Conservation (phyloP, 441 rosid species). For the Euphorbia schlechtendalii region DNA sequence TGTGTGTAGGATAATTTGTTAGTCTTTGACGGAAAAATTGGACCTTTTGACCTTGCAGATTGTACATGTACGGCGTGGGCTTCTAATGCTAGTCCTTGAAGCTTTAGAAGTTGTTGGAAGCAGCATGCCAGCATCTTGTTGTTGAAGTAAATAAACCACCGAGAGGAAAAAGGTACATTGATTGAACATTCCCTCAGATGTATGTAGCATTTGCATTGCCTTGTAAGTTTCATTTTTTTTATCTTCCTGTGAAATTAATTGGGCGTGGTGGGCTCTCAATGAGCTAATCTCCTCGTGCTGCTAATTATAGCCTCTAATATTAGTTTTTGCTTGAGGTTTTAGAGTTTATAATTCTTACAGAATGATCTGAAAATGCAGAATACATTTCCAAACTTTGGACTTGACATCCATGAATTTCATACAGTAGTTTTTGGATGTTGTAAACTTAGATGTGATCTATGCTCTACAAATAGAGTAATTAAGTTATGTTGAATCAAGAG, state of each 20-base stretch:
- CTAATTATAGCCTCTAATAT: constrained; percentile 5
- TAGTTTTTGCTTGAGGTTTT: not conserved
- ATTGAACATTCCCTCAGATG: not conserved
- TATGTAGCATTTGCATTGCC: constrained; percentile 10
- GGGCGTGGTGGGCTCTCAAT: too few species aligned
- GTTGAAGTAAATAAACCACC: constrained; percentile 87
- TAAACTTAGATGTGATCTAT: constrained; percentile 10
- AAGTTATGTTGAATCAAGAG: not conserved
- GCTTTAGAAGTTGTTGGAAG: constrained; percentile 66
- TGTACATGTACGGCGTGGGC: constrained; percentile 74
- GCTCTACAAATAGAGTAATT: not conserved
- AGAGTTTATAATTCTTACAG: too few species aligned
- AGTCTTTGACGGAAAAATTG: not conserved
- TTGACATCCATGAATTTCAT: constrained; percentile 7
- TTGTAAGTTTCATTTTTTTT: constrained; percentile 6
- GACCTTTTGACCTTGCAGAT: constrained; percentile 38
- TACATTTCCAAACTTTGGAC: too few species aligned
- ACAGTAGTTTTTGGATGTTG: constrained; percentile 1
- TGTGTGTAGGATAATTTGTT: constrained; percentile 1
- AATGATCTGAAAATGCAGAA: not conserved
- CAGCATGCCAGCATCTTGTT: constrained; percentile 64
- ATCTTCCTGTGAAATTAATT: not conserved
- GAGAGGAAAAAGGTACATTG: constrained; percentile 77
- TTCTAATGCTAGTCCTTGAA: constrained; percentile 88
- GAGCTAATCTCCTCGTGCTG: constrained; percentile 7